A percentile compares a stretch with the other conserved stretches of the same genome.
Conservation (phyloP, 441 rosid species). For the Gossypium aridum region DNA sequence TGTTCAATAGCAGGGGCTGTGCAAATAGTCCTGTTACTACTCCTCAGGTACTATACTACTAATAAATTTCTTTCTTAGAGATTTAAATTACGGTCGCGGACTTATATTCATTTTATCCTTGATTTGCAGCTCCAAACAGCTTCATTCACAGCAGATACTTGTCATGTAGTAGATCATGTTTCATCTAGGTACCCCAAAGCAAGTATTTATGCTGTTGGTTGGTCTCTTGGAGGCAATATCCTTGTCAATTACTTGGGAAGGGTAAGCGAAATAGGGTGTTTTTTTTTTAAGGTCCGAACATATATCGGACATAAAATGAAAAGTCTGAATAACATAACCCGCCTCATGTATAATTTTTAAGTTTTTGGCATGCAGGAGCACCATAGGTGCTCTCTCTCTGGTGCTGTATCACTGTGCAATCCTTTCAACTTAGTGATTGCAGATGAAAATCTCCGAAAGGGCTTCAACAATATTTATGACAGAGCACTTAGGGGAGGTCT, state of each 20-base stretch:
- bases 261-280: conserved; percentile 26
- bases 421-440: conserved; percentile 87
- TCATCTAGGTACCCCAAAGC: conserved; percentile 57
- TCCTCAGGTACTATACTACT: conserved; percentile 48
- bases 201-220: conserved; percentile 72
- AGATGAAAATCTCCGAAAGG: conserved; percentile 84
- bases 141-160: conserved; percentile 70
- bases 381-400: conserved; percentile 49
- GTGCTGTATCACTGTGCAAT: conserved; percentile 82
- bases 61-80: neutral
- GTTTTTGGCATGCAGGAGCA: conserved; percentile 45
- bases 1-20: conserved; percentile 86
- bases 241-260: conserved; percentile 73
- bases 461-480: conserved; percentile 77
- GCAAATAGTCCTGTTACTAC: conserved; percentile 79
- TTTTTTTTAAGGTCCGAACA: neutral
- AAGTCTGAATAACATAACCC: neutral
- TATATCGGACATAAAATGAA: neutral
- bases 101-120: neutral
- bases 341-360: neutral
- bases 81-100: neutral
- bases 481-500: conserved; percentile 63
- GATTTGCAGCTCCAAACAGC: conserved; percentile 83
- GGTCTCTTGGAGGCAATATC: conserved; percentile 92
- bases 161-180: conserved; percentile 62